Base-by-base conservation (phyloP, 2,329 filamentous ascomycete genomes). In the Botryotinia calthae region DNA sequence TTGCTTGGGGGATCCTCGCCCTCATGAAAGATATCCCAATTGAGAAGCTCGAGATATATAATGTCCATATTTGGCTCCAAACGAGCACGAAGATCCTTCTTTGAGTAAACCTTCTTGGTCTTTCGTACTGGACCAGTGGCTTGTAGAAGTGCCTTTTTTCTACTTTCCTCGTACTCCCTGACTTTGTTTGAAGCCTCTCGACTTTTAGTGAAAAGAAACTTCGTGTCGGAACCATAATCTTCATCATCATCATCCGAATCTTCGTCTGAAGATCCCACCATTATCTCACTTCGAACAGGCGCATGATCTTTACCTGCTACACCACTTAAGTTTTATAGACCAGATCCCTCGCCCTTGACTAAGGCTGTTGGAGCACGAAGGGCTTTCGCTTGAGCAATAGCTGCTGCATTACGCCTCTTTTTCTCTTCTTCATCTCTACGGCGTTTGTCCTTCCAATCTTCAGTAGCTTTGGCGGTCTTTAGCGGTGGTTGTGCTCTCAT, bases 21-120 rank as follows among this genome's bases (percentile, higher is more conserved):
- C 63, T 90, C 85, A 79, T 97, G 93, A 82, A 98, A 99, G 76
- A 97, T 97, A 76, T 99, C 93, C 96, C 96, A 99, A 72, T 92
- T 88, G 4, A 99, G 88, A 68, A 99, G 94, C 28, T 91, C 91
- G 78, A 92, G 91, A 81, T 98, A 96, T 44, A 99, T 84, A 25
- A 89, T 86, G 54, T 94, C 91, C 83, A 99, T 91, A 76, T 97
- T 93, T 12, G 97, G 96, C 46, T 95, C 92, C 74, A 99, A 86
- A 75, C 96, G 91, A 76, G 96, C 95, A 77, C 95, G 91, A 89
- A 98, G 95, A 82, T 99, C 96, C 82, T 97, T 97, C 63, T 91
- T 89, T 25, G 94, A 95, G 67, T 95, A 89, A 75, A 91, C 86
- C 69, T 94, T 88, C 81, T 93, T 93, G 76, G 89, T 85, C 84